A percentile compares a stretch with the other conserved stretches of the same genome.
phyloP scores from a whole-genome alignment of 768 basidiomycete species.

The Leucogyrophana mollusca region DNA sequence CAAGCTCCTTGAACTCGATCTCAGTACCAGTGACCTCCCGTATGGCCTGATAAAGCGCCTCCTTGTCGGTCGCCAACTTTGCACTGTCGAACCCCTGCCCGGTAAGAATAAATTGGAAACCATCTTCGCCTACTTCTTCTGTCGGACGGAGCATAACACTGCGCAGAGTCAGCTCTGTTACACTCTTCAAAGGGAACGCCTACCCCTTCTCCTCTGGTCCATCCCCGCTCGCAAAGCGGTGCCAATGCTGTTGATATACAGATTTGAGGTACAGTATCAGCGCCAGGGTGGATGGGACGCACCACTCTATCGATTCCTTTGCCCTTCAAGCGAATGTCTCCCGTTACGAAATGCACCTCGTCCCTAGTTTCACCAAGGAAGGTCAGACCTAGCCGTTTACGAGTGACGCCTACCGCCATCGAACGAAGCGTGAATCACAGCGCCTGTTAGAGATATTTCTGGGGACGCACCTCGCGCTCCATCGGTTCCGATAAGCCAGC shows the following conservation, averaged over 20 bases:
- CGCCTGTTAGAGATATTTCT: not conserved
- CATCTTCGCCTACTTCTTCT: too few relatives aligned
- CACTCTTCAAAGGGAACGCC: too few relatives aligned
- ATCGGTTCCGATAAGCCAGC: too few relatives aligned
- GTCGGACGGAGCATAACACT: too few relatives aligned
- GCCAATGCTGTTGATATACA: conserved; percentile 17
- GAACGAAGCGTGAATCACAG: not conserved
- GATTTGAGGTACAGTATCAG: not conserved
- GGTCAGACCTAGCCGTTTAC: conserved; percentile 32
- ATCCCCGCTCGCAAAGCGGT: conserved; percentile 33
- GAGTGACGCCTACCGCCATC: conserved; percentile 10
- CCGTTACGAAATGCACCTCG: conserved; percentile 24
- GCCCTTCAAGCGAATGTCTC: too few relatives aligned
- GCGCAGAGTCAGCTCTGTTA: too few relatives aligned
- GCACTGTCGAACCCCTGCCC: conserved; percentile 9
- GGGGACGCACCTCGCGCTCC: conserved; percentile 21
- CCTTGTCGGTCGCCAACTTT: conserved; percentile 15
- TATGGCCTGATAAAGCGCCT: conserved; percentile 29
- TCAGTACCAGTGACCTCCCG: conserved; percentile 26
- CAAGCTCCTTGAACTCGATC: too few relatives aligned
- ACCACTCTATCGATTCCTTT: conserved; percentile 29
- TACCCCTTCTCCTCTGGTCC: too few relatives aligned
- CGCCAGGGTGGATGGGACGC: not conserved
- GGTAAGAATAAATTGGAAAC: conserved; percentile 7
- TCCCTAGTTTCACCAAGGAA: conserved; percentile 35